phyloP scores from a whole-genome alignment of 2,329 filamentous ascomycete species.

The Cercospora nicotianae region DNA sequence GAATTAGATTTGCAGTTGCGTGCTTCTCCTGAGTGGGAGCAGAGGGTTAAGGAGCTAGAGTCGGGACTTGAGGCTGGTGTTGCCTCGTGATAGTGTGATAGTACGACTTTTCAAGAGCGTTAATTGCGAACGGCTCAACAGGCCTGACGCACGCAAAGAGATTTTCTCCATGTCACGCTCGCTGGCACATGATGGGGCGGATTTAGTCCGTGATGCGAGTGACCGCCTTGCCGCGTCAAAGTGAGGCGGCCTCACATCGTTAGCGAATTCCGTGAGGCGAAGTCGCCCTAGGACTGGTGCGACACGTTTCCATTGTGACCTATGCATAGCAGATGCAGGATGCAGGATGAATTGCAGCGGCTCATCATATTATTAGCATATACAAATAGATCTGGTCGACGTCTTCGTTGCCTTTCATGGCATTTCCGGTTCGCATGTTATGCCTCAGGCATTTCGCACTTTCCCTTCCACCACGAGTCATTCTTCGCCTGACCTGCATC shows the following conservation, averaged over 20 bases:
- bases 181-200: not conserved
- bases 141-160: too few relatives aligned
- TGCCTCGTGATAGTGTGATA: not conserved
- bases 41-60: constrained; percentile 73
- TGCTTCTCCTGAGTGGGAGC: constrained; percentile 84
- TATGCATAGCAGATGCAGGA: not conserved
- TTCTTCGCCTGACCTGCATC: not conserved
- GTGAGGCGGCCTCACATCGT: not conserved
- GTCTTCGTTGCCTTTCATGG: not conserved
- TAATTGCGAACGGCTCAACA: not conserved
- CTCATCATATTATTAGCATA: not conserved
- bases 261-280: not conserved
- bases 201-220: not conserved
- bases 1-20: constrained; percentile 83
- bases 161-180: not conserved
- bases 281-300: not conserved
- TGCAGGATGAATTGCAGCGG: not conserved
- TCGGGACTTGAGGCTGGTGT: constrained; percentile 49
- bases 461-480: not conserved
- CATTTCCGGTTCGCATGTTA: not conserved
- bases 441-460: not conserved
- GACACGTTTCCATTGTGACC: not conserved
- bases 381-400: not conserved
- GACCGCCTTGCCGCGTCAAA: not conserved
- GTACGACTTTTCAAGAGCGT: not conserved